These are phyloP conservation scores for Castanopsis chinensis DNA, from an alignment of 306 rosid species.

Conservation along the genomic window DNA sequence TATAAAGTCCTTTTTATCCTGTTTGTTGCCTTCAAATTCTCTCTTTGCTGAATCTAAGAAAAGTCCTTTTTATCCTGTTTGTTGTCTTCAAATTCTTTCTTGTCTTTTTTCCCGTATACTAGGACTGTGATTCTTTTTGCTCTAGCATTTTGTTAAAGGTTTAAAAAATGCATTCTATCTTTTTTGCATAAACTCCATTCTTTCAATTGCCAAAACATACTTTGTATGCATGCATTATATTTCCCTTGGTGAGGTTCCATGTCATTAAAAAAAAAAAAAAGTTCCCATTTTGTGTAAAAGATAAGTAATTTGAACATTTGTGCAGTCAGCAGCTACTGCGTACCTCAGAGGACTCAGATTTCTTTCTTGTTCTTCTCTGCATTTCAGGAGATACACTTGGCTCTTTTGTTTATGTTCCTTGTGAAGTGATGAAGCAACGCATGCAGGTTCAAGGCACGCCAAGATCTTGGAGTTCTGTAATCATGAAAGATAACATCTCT, in stretches of 20 bases:
- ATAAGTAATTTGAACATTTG: not conserved
- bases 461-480: slow-evolving; percentile 62
- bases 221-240: not conserved
- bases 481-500: slow-evolving; percentile 43
- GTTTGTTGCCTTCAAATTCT: not conserved
- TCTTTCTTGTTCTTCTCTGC: slow-evolving; percentile 22
- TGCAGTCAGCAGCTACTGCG: slow-evolving; percentile 19
- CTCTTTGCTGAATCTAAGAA: not conserved
- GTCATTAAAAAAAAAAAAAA: too few species aligned
- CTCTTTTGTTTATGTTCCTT: slow-evolving; percentile 92
- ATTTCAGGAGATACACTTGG: slow-evolving; percentile 90
- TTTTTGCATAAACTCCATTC: not conserved
- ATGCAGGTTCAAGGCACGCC: slow-evolving; percentile 93
- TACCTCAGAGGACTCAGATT: slow-evolving; percentile 16
- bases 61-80: not conserved
- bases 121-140: not conserved
- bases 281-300: not conserved
- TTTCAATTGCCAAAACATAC: not conserved
- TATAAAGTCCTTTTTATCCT: too few species aligned
- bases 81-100: too few species aligned
- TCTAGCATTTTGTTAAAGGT: not conserved
- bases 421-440: slow-evolving; percentile 90
- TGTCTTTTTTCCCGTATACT: too few species aligned
- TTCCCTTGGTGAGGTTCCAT: too few species aligned
- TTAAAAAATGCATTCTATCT: not conserved